Evolutionary conservation across 2,329 filamentous ascomycete species (phyloP).

Genomic region (Chaetomium olivaceum): DNA sequence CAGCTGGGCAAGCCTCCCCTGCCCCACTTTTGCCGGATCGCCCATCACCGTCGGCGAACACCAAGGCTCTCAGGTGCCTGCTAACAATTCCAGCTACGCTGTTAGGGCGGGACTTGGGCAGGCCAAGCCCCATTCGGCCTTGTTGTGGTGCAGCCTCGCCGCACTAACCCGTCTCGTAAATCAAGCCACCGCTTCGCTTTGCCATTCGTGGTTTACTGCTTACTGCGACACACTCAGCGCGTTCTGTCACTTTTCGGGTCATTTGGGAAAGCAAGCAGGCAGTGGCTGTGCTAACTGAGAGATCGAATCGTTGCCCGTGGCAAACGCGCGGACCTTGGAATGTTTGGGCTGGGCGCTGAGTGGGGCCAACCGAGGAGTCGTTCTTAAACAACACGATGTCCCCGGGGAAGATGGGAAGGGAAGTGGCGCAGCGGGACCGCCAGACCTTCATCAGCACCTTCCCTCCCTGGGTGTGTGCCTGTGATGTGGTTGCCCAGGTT

Average conservation of each 20-base stretch:
- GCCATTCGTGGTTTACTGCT: conserved; percentile 22
- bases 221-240: neutral
- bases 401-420: too few species aligned
- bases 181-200: conserved; percentile 22
- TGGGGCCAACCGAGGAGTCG: conserved; percentile 2
- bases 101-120: conserved; percentile 6
- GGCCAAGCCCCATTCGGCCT: conserved; percentile 6
- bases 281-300: conserved; percentile 21
- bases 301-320: neutral
- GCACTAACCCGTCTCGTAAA: conserved; percentile 7
- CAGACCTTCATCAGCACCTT: neutral
- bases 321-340: conserved; percentile 1
- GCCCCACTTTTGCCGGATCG: conserved; percentile 13
- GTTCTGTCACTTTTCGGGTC: neutral
- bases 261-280: neutral
- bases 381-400: conserved; percentile 20
- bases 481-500: neutral
- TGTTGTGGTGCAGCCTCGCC: conserved; percentile 17
- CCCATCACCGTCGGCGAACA: conserved; percentile 11
- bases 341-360: conserved; percentile 1
- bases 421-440: conserved; percentile 10
- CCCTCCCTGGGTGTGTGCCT: neutral
- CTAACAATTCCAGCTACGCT: neutral
- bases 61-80: conserved; percentile 8
- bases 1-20: conserved; percentile 20